Evolutionary conservation across 495 filamentous ascomycete genomes (phyloP).

Genomic region (Aspergillus baeticus): DNA sequence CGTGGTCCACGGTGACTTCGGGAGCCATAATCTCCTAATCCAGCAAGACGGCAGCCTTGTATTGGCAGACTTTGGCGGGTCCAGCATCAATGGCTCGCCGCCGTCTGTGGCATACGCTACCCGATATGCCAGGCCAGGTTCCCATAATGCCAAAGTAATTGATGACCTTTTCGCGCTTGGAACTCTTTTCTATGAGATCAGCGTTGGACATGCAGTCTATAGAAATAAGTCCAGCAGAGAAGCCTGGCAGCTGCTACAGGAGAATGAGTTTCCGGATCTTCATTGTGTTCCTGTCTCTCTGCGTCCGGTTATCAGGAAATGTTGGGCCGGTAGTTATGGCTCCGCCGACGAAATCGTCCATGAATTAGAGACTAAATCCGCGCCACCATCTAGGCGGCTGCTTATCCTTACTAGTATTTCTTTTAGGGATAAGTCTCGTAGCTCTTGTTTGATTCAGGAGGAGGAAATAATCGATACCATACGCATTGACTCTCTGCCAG

Average conservation of each 20-base stretch:
- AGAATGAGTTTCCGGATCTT: neutral
- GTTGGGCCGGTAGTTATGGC: neutral
- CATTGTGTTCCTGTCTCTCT: neutral
- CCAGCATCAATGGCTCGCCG: neutral
- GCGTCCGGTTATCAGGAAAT: neutral
- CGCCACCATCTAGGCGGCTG: too few relatives aligned
- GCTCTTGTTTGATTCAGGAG: too few relatives aligned
- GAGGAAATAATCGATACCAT: too few relatives aligned
- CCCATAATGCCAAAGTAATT: neutral
- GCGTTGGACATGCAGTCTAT: neutral
- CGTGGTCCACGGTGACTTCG: slow-evolving; percentile 1
- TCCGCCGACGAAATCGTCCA: neutral
- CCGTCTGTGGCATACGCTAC: neutral
- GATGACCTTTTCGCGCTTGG: slow-evolving; percentile 2
- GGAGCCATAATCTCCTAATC: neutral
- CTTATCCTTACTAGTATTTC: too few relatives aligned
- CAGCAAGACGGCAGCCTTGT: slow-evolving; percentile 4
- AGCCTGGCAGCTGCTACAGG: neutral
- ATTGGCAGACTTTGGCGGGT: slow-evolving; percentile 1
- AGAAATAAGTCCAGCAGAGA: neutral
- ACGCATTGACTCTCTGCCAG: too few relatives aligned
- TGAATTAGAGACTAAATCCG: too few relatives aligned
- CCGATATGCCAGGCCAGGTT: neutral
- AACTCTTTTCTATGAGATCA: slow-evolving; percentile 3
- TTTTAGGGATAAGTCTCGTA: too few relatives aligned